Base-by-base conservation (phyloP, 495 filamentous ascomycete species). In the Opeltia flavorubescens region DNA sequence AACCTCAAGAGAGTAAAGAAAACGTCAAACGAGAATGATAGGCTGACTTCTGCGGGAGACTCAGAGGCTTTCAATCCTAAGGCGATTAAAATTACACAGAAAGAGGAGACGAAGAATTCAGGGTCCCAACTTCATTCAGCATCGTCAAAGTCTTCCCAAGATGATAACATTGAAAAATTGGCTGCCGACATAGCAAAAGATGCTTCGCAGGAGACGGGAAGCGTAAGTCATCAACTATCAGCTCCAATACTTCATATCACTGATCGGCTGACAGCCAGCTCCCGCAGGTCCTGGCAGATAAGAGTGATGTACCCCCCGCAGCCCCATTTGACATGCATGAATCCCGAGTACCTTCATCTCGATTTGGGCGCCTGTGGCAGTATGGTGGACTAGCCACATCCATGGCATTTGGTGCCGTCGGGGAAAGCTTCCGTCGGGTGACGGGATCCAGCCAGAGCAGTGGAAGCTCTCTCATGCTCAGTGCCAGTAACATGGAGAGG, bases 401-500 rank as follows among this genome's bases (percentile, higher is more conserved):
- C 21, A 95, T 98, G 88, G 80, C 94, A 9, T 88, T 91, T 56
- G 91, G 91, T n/a, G 88, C 85, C 1, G 76, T 94, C 33, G 80
- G 77, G 17, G 91, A 98, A 60, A 76, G 82, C 24, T 56, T 96
- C 33, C 81, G 84, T 46, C 76, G 89, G 27, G 77, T 77, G 2
- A 70, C 75, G 24, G 76, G 78, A 3, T 60, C 64, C 27, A 68
- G 79, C 46, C 75, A 73, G 17, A 49, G 50, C 17, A 66, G 67
- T 44, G 67, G 70, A 43, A 80, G 84, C 3, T 91, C 89, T 12
- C 66, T 94, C 36, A 83, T 98, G 74, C 78, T 98, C 52, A 94
- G 83, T 61, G 70, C 85, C 13, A 76, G 70, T 6, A 98, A 98
- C 55, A 85, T 94, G 74, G 86, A 95, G 57, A 72, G 91, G 27